A percentile compares a stretch with the other conserved stretches of the same genome.
These are phyloP conservation scores for Mrakia hoshinonis DNA, from an alignment of 768 basidiomycete genomes.

Conservation along the genomic window DNA sequence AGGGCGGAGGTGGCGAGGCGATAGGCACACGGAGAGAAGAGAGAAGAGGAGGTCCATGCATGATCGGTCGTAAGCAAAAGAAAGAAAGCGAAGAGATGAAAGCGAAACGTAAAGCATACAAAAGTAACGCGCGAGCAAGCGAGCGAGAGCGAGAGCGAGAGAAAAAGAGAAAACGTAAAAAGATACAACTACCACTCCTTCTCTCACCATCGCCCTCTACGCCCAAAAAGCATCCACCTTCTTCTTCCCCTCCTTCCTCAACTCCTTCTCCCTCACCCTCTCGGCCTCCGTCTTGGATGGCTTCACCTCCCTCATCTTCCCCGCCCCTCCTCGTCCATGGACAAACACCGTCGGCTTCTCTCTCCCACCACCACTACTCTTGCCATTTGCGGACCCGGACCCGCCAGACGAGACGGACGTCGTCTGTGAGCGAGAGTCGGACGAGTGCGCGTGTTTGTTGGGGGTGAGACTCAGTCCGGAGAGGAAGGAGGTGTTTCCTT, in stretches of 20 bases:
- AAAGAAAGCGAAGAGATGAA: not conserved
- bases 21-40: not conserved
- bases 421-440: not conserved
- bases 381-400: not conserved
- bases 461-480: too few species aligned
- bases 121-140: not conserved
- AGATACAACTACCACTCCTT: not conserved
- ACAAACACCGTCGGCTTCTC: not conserved
- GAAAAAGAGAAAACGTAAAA: not conserved
- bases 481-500: too few species aligned
- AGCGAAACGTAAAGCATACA: not conserved
- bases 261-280: slow-evolving; percentile 1
- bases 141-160: not conserved
- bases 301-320: not conserved
- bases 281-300: not conserved
- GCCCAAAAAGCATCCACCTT: not conserved
- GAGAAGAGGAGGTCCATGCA: not conserved
- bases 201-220: not conserved
- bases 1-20: too few species aligned
- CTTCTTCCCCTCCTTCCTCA: slow-evolving; percentile 1
- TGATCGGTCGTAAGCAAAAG: not conserved
- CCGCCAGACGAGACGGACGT: not conserved
- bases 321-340: not conserved
- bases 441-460: too few species aligned
- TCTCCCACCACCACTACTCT: not conserved